Evolutionary conservation across 768 basidiomycete species (phyloP).

Genomic region (Mycena venus): DNA sequence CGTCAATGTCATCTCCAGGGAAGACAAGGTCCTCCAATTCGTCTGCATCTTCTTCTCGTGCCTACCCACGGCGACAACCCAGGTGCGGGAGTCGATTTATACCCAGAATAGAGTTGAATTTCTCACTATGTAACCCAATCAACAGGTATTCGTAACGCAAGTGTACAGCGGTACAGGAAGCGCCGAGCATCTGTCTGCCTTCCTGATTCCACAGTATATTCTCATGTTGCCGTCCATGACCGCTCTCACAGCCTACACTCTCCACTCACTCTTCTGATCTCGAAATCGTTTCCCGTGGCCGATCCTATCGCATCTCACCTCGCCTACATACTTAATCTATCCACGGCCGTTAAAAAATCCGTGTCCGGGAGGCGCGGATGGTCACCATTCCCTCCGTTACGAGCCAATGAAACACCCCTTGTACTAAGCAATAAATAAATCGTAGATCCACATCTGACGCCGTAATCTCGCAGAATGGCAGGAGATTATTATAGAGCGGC

Average conservation of each 20-base stretch:
- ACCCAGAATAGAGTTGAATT: not conserved
- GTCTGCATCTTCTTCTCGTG: slow-evolving; percentile 67
- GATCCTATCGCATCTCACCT: not conserved
- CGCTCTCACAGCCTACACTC: slow-evolving; percentile 59
- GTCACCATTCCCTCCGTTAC: too few species aligned
- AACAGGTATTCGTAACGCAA: slow-evolving; percentile 73
- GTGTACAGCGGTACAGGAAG: slow-evolving; percentile 75
- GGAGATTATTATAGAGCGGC: too few species aligned
- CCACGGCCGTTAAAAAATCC: too few species aligned
- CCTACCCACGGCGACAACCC: slow-evolving; percentile 71
- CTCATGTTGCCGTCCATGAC: slow-evolving; percentile 68
- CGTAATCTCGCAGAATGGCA: too few species aligned
- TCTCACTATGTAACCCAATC: not conserved
- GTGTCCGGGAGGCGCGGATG: too few species aligned
- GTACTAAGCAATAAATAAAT: too few species aligned
- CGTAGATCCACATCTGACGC: too few species aligned
- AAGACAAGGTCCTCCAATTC: slow-evolving; percentile 45
- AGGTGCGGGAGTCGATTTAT: slow-evolving; percentile 47
- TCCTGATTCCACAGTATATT: slow-evolving; percentile 74
- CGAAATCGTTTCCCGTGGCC: too few species aligned
- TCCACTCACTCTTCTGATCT: slow-evolving; percentile 57
- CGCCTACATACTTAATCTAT: too few species aligned
- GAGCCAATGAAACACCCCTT: too few species aligned
- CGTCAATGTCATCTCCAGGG: slow-evolving; percentile 49
- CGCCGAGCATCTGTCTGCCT: slow-evolving; percentile 71